Base-by-base conservation (phyloP, 805 yeast genomes). In the Kodamaea lidongshanica region DNA sequence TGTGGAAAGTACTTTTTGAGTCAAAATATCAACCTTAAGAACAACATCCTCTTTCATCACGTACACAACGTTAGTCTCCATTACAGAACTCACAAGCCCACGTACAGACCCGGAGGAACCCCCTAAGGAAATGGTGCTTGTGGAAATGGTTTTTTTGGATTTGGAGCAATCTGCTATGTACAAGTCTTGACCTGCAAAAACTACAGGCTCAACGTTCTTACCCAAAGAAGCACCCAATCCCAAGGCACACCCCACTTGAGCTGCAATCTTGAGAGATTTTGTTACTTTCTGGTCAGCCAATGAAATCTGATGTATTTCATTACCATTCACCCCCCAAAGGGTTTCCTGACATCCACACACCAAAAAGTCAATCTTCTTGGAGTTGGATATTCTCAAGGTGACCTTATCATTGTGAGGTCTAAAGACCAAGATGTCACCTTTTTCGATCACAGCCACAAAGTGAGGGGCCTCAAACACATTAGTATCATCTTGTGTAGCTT, bases 341-440 rank as follows among this genome's bases (percentile, higher is more conserved):
- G 40, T 36, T 28, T 38, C 33, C 4, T 34, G 33, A 6, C 25
- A 32, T 10, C 19, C 27, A 8, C 18, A 14, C 7, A 28, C 31
- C n/a, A 28, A 17, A 4, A 20, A 20, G 12, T n/a, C 5, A 11
- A 20, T 15, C 12, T 14, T 16, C 19, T 28, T 28, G 25, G 14
- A 56, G 22, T 48, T 51, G 0, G 63, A 41, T 16, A 66, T 60
- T 37, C 65, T 61, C 34, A 52, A 52, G 12, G 59, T 46, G 11
- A 60, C 42, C 14, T 54, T 64, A 34, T 61, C 64, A 14, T 56
- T 53, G 20, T 48, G 42, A 3, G 77, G 75, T 2, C 74, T 62
- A 30, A 63, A 61, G 6, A 69, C 47, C 29, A 63, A 44, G 16
- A 72, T 51, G 29, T 61, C 68, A 6, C 69, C 68, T 19, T 42